phyloP scores from a whole-genome alignment of 176 grass and related monocot species.

The Raddia distichophylla region DNA sequence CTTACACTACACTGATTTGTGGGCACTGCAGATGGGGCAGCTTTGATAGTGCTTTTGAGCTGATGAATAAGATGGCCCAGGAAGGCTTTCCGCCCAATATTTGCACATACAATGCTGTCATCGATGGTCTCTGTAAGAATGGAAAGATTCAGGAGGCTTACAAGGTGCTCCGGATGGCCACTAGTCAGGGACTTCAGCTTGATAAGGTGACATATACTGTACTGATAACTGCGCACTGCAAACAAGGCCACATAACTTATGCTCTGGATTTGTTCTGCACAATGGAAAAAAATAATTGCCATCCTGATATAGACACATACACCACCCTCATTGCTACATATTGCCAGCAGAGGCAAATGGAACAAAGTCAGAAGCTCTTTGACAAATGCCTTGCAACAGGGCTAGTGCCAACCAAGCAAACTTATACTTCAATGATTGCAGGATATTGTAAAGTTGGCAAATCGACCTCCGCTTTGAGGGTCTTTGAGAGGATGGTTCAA shows the following conservation, averaged over 20 bases:
- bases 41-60: slow-evolving; percentile 64
- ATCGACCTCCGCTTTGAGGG: slow-evolving; percentile 66
- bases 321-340: slow-evolving; percentile 79
- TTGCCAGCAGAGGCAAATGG: slow-evolving; percentile 72
- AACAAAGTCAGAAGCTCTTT: slow-evolving; percentile 74
- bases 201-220: slow-evolving; percentile 90
- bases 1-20: slow-evolving; percentile 68
- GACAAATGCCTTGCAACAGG: slow-evolving; percentile 64
- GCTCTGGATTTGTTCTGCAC: slow-evolving; percentile 70
- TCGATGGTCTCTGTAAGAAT: slow-evolving; percentile 75
- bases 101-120: slow-evolving; percentile 81
- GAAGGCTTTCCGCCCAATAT: slow-evolving; percentile 74
- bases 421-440: slow-evolving; percentile 88
- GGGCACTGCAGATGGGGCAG: slow-evolving; percentile 72
- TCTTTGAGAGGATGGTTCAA: slow-evolving; percentile 80
- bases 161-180: slow-evolving; percentile 61
- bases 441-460: slow-evolving; percentile 82
- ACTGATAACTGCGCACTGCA: slow-evolving; percentile 78
- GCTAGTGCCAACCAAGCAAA: slow-evolving; percentile 76
- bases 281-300: slow-evolving; percentile 68
- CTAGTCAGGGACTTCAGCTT: slow-evolving; percentile 56
- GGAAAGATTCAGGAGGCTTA: slow-evolving; percentile 79
- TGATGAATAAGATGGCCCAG: slow-evolving; percentile 66
- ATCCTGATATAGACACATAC: slow-evolving; percentile 80
- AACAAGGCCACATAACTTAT: slow-evolving; percentile 62